Base-by-base conservation (phyloP, 352 stramenopile genomes). In the Pythium aphanidermatum region DNA sequence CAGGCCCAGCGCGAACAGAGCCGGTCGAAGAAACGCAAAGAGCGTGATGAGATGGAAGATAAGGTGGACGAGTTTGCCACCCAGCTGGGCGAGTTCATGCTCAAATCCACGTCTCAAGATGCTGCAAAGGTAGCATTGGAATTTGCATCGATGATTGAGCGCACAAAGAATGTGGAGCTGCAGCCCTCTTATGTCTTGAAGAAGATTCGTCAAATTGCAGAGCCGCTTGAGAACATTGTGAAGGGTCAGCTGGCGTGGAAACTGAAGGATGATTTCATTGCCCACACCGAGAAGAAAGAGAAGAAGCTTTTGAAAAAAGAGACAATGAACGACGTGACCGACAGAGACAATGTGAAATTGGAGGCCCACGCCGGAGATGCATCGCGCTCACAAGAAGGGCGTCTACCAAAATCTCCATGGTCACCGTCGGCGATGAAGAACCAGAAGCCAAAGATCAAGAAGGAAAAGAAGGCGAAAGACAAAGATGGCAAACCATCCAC, bases 1-100 rank as follows among this genome's bases (percentile, higher is more conserved):
- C 79, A 94, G 37, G 75, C 62, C 5, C 76, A 88, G 30, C 77
- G 80, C 6, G 78, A 91, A 60, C 71, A 71, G 19, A 91, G 90
- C 55, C 76, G 82, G 14, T 55, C 65, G 11, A 92, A 89, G 44
- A 92, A 92, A 50, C 76, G 81, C 37, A 86, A 88, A 46, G 60
- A 90, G 12, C 64, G 70, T 17, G 65, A 86, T 37, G 62, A 80
- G 30, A 78, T 84, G 24, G 75, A 90, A 20, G 74, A 85, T 2
- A 62, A 68, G 4, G 69, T 92, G 29, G 75, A 88, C 19, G 61
- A 77, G 17, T 68, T 70, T 31, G 71, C 61, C 6, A 57, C 64
- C 14, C 67, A 83, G n/a, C 57, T 94, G 1, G 63, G 67, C 3
- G 47, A 65, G 7, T 92, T 92, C 45, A 40, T 94, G 26, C 43